Base-by-base conservation (phyloP, 495 filamentous ascomycete genomes). In the Lindgomyces ingoldianus region DNA sequence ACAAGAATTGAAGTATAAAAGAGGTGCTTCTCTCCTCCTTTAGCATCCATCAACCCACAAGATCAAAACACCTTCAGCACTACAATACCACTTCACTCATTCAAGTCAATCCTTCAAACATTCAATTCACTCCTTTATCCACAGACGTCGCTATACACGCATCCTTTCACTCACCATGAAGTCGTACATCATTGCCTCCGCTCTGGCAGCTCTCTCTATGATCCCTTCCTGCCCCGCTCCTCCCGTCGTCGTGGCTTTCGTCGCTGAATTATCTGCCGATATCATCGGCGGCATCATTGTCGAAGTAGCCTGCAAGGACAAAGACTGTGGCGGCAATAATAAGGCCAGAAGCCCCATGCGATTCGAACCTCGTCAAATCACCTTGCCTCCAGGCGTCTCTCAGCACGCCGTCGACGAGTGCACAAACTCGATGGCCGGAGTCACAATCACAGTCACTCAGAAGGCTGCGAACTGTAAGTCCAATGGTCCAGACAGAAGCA, bases 211-310 rank as follows among this genome's bases (percentile, higher is more conserved):
- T 30, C n/a, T 56, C 52, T 36, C 52, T 24, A 6, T 42, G 4
- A 56, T 56, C 30, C 26, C 26, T 12, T 42, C 52, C 52, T 56
- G 52, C 30, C 52, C 52, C 24, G 52, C 52, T 42, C 52, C 52
- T 4, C 27, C 30, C 4, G 4, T 21, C 6, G 24, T 56, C 16
- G 4, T 41, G 4, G 30, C n/a, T 8, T 42, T 56, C 30, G 52
- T 42, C 30, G 30, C 24, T 19, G 52, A 41, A 25, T 4, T 56
- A 26, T 4, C 21, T 19, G 52, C 52, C 16, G 52, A 18, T 4
- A 21, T 36, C 21, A 18, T 42, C 21, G 26, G 52, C 30, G 26
- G 52, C 19, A 19, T 53, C 25, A 53, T 53, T 25, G 46, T 49
- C 19, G 49, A 53, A 29, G 16, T 26, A 4, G 25, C 19, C 25